Base-by-base conservation (phyloP, 768 basidiomycete genomes). In the Porphyrellus cyaneotinctus region DNA sequence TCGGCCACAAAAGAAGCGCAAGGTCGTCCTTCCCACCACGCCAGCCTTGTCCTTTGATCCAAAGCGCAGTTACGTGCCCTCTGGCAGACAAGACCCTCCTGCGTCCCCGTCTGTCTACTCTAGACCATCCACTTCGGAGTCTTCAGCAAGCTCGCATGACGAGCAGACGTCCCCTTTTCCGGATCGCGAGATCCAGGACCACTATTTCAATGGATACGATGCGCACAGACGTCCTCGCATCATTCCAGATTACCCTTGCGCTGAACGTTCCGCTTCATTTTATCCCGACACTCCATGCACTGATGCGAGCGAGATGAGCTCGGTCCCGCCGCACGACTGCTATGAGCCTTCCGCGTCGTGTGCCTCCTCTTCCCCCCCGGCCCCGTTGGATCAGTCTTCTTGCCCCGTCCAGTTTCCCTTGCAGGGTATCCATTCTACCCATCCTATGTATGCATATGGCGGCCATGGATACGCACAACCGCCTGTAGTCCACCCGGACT, bases 281-380 rank as follows among this genome's bases (percentile, higher is more conserved):
- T 57, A 56, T 56, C 35, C 52, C 43, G 36, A 43, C 36, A 51
- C 52, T 5, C 41, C 64, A 6, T 57, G 33, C 48, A 41, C 54
- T 35, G 63, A 65, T 24, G 38, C 39, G 46, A 51, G 43, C 31
- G 58, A 61, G 30, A 47, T 48, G 48, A 26, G 23, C 30, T 47
- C 63, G n/a, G 50, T 26, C 17, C 41, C 52, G 32, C 13, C 31
- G 7, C 24, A 24, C 9, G 66, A 67, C 3, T 26, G 50, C 23
- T 38, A 56, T 53, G 63, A 65, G 54, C 67, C 65, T 20, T 56
- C 63, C 3, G 47, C 31, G 38, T 59, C 60, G 9, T 28, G 50
- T 32, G 53, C 60, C 13, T 61, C 65, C 18, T 63, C 65, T 23
- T 59, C 65, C 28, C 67, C 62, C 17, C 57, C 66, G 13, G 55